Conservation (phyloP, 306 rosid genomes). For the Delonix regia region DNA sequence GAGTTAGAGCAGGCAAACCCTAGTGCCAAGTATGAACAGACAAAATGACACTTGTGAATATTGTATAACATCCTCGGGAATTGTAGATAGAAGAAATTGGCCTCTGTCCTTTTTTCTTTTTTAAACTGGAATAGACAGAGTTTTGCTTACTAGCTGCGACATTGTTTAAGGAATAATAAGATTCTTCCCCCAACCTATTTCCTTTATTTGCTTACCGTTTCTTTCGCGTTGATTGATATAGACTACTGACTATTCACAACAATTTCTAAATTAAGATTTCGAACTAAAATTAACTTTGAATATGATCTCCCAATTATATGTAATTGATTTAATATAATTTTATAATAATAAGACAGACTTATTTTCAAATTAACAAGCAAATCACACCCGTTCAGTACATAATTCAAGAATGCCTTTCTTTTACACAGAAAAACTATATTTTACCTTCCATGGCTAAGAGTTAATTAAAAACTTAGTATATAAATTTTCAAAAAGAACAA, state of each 20-base stretch:
- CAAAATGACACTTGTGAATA: constrained; percentile 59
- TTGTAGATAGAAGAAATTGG: constrained; percentile 50
- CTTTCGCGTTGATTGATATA: background rate
- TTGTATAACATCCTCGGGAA: constrained; percentile 54
- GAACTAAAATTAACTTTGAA: background rate
- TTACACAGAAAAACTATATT: no score
- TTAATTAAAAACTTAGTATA: no score
- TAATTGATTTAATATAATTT: background rate
- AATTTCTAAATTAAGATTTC: background rate
- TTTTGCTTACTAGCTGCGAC: background rate
- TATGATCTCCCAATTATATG: no score
- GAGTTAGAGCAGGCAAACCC: constrained; percentile 51
- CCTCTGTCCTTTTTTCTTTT: constrained; percentile 25
- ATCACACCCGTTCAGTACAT: no score
- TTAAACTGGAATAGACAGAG: background rate
- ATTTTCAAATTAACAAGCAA: no score
- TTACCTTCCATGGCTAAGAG: no score
- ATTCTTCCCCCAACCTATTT: background rate
- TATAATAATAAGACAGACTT: no score
- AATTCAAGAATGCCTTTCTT: no score
- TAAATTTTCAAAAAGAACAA: no score
- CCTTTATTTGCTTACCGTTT: background rate
- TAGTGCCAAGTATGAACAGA: constrained; percentile 54
- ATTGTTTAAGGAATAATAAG: background rate
- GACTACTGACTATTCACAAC: background rate